These are phyloP conservation scores for Fomitopsis serialis DNA, from an alignment of 768 basidiomycete genomes.

Conservation along the genomic window DNA sequence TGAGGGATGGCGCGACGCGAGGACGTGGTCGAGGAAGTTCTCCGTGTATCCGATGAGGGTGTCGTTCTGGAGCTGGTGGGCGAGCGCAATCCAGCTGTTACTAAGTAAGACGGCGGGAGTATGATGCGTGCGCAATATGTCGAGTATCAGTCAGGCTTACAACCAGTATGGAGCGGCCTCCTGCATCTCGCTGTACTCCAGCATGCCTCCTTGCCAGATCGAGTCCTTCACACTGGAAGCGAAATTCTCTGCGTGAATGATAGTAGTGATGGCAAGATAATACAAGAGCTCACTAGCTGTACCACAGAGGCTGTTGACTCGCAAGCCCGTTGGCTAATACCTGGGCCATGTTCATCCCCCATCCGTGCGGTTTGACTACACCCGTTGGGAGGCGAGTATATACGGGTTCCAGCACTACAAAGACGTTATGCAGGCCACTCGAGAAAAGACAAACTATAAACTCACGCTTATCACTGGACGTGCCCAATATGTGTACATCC, in stretches of 20 bases:
- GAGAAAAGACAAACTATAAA: too few relatives aligned
- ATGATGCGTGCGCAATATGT: background rate
- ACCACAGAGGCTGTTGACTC: background rate
- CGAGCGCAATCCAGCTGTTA: constrained; percentile 1
- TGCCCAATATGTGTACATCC: too few relatives aligned
- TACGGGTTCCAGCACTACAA: background rate
- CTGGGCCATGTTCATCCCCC: background rate
- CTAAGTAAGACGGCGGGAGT: background rate
- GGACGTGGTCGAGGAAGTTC: background rate
- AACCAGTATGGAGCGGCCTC: constrained; percentile 1
- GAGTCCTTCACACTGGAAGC: background rate
- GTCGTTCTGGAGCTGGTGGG: background rate
- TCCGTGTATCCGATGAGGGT: background rate
- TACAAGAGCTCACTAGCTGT: background rate
- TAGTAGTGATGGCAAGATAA: too few relatives aligned
- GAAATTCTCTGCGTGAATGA: background rate
- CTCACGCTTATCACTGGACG: too few relatives aligned
- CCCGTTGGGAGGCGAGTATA: background rate
- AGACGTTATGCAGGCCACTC: too few relatives aligned
- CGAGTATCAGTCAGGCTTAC: background rate
- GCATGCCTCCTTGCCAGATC: background rate
- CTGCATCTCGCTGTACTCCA: constrained; percentile 2
- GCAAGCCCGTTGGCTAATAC: background rate
- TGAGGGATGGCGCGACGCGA: background rate
- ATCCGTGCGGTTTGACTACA: background rate